Evolutionary conservation across 108 stramenopile genomes (phyloP), one percentile per base, ranked within the genome.

Genomic region (Epipyxis sp.): DNA sequence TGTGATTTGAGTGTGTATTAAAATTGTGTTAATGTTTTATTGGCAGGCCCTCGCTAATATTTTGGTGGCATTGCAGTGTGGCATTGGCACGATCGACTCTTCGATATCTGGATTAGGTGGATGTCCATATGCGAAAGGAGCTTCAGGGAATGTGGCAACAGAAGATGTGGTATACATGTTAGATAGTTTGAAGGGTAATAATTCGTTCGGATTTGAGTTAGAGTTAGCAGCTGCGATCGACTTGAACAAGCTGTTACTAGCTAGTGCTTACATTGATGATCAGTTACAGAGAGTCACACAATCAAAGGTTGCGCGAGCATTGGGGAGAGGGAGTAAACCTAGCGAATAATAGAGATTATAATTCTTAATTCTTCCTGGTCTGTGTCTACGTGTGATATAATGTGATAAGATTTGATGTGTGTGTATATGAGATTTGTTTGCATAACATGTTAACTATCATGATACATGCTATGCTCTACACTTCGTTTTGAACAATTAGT

Each of bases 151-250:
- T 85, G 90, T 95, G 27, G 92, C 94, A 0, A 93, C 94, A 0
- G 94, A 95, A 86, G 94, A 95, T 84, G 90, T 92, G 29, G 89
- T 94, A n/a, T 94, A 93, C 83, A 91, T 94, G 91, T 72, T 93
- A 76, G 76, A 93, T 44, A 92, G 94, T 6, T 81, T 92, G 88
- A 92, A 92, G 25, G 59, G 93, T 3, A 80, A 84, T n/a, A 0
- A 93, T 92, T 32, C 92, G 94, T 37, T 82, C 85, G 1, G 85
- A 88, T 71, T n/a, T n/a, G n/a, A n/a, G n/a, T n/a, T n/a, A n/a
- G n/a, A n/a, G n/a, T n/a, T n/a, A n/a, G n/a, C n/a, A n/a, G n/a
- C n/a, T n/a, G n/a, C n/a, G n/a, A n/a, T n/a, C n/a, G n/a, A n/a
- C n/a, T 43, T 87, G 42, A 81, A 86, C 13, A n/a, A 35, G 80